Conservation (phyloP, 306 rosid genomes). For the Fragaria ananassa region DNA sequence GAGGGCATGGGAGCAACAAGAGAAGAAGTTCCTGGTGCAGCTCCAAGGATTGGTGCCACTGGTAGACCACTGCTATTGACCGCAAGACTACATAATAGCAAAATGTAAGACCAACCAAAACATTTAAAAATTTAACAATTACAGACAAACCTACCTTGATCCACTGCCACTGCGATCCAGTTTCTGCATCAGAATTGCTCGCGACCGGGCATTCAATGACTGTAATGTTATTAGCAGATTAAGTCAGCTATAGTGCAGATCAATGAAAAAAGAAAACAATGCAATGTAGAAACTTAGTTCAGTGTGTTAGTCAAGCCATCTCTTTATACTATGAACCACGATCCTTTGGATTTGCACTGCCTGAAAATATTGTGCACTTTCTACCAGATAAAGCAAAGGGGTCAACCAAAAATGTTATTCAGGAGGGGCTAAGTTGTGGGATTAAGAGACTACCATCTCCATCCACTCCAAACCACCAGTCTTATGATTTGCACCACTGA, state of each 20-base stretch:
- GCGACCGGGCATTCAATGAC: constrained; percentile 78
- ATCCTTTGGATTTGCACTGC: not conserved
- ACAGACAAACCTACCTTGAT: constrained; percentile 50
- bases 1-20: constrained; percentile 46
- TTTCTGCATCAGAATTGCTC: constrained; percentile 93
- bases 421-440: not conserved
- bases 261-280: not conserved
- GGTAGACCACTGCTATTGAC: constrained; percentile 52
- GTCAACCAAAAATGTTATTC: not conserved
- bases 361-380: not conserved
- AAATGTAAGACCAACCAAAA: constrained; percentile 23
- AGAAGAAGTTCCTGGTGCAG: constrained; percentile 36
- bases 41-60: constrained; percentile 39
- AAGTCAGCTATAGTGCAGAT: constrained; percentile 20
- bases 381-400: not conserved
- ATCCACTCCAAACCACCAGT: not conserved
- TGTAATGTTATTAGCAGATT: constrained; percentile 37
- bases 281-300: not conserved
- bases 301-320: not conserved
- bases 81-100: constrained; percentile 45
- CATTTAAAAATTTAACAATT: constrained; percentile 20
- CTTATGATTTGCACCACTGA: not conserved
- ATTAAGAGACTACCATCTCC: not conserved
- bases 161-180: constrained; percentile 86
- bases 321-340: not conserved